Base-by-base conservation (phyloP, 2,329 filamentous ascomycete genomes). In the Akanthomyces dipterigenus region DNA sequence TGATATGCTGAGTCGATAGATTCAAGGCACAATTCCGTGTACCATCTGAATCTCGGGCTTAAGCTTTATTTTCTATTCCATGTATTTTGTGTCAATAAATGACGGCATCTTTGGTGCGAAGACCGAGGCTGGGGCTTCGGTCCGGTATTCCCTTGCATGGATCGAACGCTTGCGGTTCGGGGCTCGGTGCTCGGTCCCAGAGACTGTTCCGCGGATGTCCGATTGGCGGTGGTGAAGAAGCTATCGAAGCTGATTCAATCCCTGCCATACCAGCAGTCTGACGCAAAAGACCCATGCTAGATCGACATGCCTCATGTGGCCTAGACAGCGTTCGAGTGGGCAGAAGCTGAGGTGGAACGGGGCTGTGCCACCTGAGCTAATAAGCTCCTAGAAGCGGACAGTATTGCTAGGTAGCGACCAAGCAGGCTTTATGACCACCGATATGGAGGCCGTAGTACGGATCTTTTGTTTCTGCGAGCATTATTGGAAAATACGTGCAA, bases 311-410 rank as follows among this genome's bases (percentile, higher is more conserved):
- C 48, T 59, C 48, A 45, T 42, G 38, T 28, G 34, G 55, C 45
- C 36, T 28, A 2, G 43, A 12, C 12, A 22, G 22, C 20, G 26
- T 42, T 28, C 9, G 12, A 40, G 56, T 43, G 48, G 36, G 36
- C 42, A 56, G n/a, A 46, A 59, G 56, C 56, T 59, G 56, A 59
- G 38, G 56, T 51, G 56, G 56, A 53, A 26, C 36, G 45, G 28
- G 36, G n/a, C 34, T 11, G 24, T 22, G 5, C 46, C 5, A 24
- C 18, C 34, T 11, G 24, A 24, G 5, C 46, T 7, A 43, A 42
- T 7, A 43, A 42, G 46, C 31, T 59, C 55, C 55, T 45, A 59
- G 45, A 50, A 59, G 51, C 46, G 55, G 55, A 50, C 45, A 28
- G 38, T 14, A 38, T 11, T 2, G 1, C 31, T 34, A 8, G 14